These are phyloP conservation scores for Eucalyptus fibrosa DNA, from an alignment of 345 rosid genomes.

Conservation along the genomic window DNA sequence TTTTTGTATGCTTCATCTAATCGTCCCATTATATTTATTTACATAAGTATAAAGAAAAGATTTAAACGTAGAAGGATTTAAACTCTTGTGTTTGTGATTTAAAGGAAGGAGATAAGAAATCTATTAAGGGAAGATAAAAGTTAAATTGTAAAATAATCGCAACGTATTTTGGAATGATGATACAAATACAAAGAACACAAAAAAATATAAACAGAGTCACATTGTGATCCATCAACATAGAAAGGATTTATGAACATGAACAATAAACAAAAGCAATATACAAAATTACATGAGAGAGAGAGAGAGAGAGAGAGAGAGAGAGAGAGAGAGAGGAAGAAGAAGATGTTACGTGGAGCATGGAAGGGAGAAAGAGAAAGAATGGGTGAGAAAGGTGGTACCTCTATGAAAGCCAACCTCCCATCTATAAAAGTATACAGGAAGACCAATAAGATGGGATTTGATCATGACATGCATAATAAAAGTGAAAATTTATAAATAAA, in stretches of 20 bases:
- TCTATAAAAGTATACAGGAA: too few species aligned
- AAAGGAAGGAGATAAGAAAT: background rate
- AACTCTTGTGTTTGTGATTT: background rate
- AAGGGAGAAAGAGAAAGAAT: background rate
- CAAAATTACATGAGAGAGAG: rapidly evolving
- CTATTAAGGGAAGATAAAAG: background rate
- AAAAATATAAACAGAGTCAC: background rate
- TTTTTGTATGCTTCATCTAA: background rate
- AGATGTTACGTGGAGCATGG: background rate
- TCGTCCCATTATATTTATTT: background rate
- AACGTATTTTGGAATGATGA: background rate
- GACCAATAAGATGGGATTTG: too few species aligned
- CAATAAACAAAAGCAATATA: background rate
- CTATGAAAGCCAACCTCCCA: background rate
- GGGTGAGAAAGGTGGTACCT: background rate
- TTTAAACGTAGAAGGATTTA: background rate
- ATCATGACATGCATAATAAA: background rate
- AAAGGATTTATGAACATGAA: background rate
- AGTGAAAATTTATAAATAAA: background rate
- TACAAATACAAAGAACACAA: background rate
- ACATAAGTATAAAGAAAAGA: background rate
- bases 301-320: too few species aligned
- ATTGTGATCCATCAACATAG: background rate
- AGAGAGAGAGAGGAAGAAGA: background rate
- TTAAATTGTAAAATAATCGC: background rate